A percentile compares a stretch with the other conserved stretches of the same genome.
These are phyloP conservation scores for Fraxinus greggii DNA, from an alignment of 305 asterid species.

Conservation along the genomic window DNA sequence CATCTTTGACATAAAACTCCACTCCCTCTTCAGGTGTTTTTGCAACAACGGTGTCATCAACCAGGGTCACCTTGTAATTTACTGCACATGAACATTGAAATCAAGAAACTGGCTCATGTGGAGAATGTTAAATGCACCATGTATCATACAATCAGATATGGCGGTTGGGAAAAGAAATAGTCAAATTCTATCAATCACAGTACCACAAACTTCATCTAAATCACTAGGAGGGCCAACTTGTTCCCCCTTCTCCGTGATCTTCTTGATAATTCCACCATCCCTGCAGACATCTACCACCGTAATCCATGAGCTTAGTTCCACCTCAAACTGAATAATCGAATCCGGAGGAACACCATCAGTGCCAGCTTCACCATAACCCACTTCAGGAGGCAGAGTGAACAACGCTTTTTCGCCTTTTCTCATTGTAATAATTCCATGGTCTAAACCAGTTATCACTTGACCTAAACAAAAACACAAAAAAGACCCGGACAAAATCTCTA, in stretches of 20 bases:
- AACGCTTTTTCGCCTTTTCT: conserved; percentile 61
- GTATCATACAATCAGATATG: neutral
- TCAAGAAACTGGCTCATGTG: conserved; percentile 5
- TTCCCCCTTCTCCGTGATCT: conserved; percentile 54
- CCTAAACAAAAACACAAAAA: conserved; percentile 31
- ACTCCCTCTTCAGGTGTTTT: conserved; percentile 57
- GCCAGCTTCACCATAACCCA: conserved; percentile 45
- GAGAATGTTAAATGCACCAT: conserved; percentile 15
- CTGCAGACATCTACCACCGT: conserved; percentile 60
- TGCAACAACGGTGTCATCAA: conserved; percentile 51
- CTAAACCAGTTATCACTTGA: conserved; percentile 41
- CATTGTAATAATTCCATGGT: conserved; percentile 65
- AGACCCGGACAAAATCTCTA: neutral
- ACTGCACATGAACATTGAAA: conserved; percentile 37
- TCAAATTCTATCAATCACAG: conserved; percentile 2
- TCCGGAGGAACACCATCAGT: conserved; percentile 43
- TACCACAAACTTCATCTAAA: conserved; percentile 71
- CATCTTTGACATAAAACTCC: conserved; percentile 64
- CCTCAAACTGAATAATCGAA: conserved; percentile 50
- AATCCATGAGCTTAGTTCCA: conserved; percentile 70
- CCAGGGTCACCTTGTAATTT: conserved; percentile 45
- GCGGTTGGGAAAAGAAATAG: neutral
- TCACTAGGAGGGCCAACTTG: conserved; percentile 61
- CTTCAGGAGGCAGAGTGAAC: conserved; percentile 52
- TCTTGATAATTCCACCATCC: conserved; percentile 74